phyloP scores from a whole-genome alignment of 305 asterid species.

The Andrographis paniculata region DNA sequence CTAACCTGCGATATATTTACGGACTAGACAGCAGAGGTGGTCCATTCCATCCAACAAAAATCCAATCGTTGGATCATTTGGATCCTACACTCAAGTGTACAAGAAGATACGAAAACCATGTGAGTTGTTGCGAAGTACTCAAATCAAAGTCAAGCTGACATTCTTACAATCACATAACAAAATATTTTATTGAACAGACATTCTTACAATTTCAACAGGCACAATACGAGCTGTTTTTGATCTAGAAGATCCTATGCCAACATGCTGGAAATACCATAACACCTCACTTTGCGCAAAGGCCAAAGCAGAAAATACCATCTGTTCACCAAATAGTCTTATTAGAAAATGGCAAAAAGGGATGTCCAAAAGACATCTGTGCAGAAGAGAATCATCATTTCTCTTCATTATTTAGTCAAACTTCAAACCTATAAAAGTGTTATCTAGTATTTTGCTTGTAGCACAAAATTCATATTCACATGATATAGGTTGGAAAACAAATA shows the following conservation, averaged over 20 bases:
- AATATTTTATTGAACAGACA: conserved; percentile 9
- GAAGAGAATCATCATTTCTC: conserved; percentile 1
- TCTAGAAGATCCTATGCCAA: conserved; percentile 75
- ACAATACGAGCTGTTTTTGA: conserved; percentile 66
- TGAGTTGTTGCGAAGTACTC: conserved; percentile 10
- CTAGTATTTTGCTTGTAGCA: no score
- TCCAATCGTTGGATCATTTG: conserved; percentile 97
- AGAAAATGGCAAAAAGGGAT: not conserved
- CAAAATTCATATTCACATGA: conserved; percentile 4
- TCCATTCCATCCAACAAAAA: conserved; percentile 96
- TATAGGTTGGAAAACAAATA: conserved; percentile 8
- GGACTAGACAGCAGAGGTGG: conserved; percentile 88
- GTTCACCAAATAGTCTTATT: conserved; percentile 19
- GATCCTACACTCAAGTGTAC: conserved; percentile 53
- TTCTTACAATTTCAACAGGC: conserved; percentile 91
- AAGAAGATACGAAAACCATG: conserved; percentile 12
- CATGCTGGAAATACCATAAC: conserved; percentile 94
- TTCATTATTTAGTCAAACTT: conserved; percentile 10
- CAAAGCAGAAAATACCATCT: conserved; percentile 99
- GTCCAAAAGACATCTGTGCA: conserved; percentile 5
- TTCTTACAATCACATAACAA: not conserved
- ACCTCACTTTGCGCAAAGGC: conserved; percentile 98
- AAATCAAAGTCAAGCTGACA: conserved; percentile 9
- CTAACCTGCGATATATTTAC: conserved; percentile 98
- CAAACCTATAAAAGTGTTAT: conserved; percentile 1